Evolutionary conservation across 1,284 basidiomycete species (phyloP).

Genomic region (Melampsora americana): DNA sequence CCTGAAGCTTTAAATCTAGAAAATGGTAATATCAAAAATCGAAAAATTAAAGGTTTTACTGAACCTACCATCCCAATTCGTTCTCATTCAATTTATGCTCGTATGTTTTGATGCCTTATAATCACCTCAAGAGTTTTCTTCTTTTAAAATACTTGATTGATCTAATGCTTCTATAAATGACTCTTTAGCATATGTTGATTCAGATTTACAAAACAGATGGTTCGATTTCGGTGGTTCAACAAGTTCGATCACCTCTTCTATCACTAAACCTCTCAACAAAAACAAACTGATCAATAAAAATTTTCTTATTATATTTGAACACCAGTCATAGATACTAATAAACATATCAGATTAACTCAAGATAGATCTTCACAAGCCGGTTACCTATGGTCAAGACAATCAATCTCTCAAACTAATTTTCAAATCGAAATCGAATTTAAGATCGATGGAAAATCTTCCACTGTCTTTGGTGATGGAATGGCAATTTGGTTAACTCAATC

Average conservation of each 20-base stretch:
- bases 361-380: conserved; percentile 65
- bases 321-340: conserved; percentile 44
- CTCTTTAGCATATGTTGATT: conserved; percentile 54
- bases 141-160: neutral
- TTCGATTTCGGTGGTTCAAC: conserved; percentile 90
- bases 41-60: conserved; percentile 23
- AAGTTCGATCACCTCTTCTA: conserved; percentile 61
- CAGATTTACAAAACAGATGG: conserved; percentile 75
- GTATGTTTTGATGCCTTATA: conserved; percentile 18
- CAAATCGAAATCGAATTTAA: conserved; percentile 90
- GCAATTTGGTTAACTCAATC: conserved; percentile 88
- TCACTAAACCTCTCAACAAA: neutral
- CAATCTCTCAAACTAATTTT: conserved; percentile 70
- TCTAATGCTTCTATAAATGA: neutral
- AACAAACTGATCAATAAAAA: neutral
- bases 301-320: neutral
- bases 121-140: neutral
- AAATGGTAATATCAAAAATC: conserved; percentile 14
- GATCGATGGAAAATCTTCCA: conserved; percentile 70
- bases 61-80: conserved; percentile 38
- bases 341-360: conserved; percentile 58
- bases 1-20: too few relatives aligned
- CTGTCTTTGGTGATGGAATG: conserved; percentile 84
- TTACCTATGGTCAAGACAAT: conserved; percentile 91
- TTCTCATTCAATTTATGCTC: conserved; percentile 31